Conservation (phyloP, 352 stramenopile genomes). For the Phytopythium boreale region DNA sequence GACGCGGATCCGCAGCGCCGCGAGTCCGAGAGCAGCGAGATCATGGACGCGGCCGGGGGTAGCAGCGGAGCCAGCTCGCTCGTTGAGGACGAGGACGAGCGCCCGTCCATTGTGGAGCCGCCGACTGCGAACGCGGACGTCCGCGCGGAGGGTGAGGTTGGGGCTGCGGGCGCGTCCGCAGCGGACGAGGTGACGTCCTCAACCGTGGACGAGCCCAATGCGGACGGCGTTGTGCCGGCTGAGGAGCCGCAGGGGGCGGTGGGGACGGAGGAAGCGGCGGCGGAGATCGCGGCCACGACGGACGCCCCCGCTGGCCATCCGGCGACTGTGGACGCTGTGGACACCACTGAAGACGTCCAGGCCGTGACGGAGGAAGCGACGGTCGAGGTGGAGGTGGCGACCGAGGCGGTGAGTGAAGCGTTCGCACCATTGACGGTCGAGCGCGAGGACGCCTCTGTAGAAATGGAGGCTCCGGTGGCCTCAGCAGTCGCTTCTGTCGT, state of each 20-base stretch:
- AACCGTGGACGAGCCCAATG: not conserved
- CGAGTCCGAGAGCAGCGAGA: not conserved
- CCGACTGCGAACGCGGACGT: not conserved
- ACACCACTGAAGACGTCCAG: not conserved
- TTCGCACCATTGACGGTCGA: no score
- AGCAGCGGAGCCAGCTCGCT: not conserved
- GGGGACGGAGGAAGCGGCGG: not conserved
- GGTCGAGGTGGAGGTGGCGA: no score
- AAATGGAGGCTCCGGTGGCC: not conserved
- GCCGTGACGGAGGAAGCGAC: not conserved
- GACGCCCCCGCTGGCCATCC: no score
- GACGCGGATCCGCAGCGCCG: not conserved
- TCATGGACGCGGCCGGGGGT: not conserved
- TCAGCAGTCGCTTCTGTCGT: not conserved
- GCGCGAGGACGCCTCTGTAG: no score
- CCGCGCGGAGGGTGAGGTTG: not conserved
- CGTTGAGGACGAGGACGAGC: not conserved
- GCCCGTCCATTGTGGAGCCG: not conserved
- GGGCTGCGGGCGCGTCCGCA: not conserved
- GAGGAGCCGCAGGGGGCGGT: no score
- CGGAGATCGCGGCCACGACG: not conserved
- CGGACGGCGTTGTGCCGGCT: not conserved
- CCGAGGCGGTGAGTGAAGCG: no score
- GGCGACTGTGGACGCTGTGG: not conserved
- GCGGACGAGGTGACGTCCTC: no score